These are phyloP conservation scores for Penicillium sp. DNA, from an alignment of 2,329 filamentous ascomycete genomes.

Conservation along the genomic window DNA sequence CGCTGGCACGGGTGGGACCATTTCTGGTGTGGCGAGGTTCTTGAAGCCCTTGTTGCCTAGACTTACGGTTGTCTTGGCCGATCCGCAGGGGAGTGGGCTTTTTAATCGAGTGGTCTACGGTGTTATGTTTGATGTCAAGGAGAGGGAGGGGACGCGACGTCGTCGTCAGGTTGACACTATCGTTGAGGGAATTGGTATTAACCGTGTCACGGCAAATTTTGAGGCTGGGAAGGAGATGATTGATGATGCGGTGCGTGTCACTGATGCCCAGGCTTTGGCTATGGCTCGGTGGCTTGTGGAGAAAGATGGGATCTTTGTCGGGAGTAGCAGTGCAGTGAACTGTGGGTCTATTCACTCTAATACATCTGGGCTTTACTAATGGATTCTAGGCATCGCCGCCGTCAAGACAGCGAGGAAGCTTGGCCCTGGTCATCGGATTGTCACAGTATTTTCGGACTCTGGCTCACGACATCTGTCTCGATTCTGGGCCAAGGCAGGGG, in stretches of 20 bases:
- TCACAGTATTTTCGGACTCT: slow-evolving; percentile 52
- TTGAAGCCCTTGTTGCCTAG: slow-evolving; percentile 70
- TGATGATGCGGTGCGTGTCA: slow-evolving; percentile 85
- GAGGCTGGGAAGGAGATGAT: slow-evolving; percentile 81
- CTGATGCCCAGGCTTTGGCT: slow-evolving; percentile 79
- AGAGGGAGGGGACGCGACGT: slow-evolving; percentile 84
- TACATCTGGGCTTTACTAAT: slow-evolving; percentile 16
- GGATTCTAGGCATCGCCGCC: slow-evolving; percentile 45
- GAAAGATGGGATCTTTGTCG: slow-evolving; percentile 89
- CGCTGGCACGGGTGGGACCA: slow-evolving; percentile 90
- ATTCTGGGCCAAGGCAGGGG: slow-evolving; percentile 50
- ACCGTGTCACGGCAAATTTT: slow-evolving; percentile 90
- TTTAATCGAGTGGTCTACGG: slow-evolving; percentile 90
- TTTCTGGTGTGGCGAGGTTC: slow-evolving; percentile 80
- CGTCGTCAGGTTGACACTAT: slow-evolving; percentile 92
- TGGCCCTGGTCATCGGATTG: slow-evolving; percentile 49
- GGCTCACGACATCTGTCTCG: slow-evolving; percentile 52
- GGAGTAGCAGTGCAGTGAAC: slow-evolving; percentile 95
- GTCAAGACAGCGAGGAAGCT: slow-evolving; percentile 47
- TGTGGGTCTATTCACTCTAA: slow-evolving; percentile 51
- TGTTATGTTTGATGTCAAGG: slow-evolving; percentile 90
- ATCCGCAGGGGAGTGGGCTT: slow-evolving; percentile 89
- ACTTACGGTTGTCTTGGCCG: slow-evolving; percentile 76
- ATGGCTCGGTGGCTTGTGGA: slow-evolving; percentile 98
- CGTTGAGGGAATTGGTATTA: slow-evolving; percentile 94